Base-by-base conservation (phyloP, 441 rosid species). In the Adansonia madagascariensis region DNA sequence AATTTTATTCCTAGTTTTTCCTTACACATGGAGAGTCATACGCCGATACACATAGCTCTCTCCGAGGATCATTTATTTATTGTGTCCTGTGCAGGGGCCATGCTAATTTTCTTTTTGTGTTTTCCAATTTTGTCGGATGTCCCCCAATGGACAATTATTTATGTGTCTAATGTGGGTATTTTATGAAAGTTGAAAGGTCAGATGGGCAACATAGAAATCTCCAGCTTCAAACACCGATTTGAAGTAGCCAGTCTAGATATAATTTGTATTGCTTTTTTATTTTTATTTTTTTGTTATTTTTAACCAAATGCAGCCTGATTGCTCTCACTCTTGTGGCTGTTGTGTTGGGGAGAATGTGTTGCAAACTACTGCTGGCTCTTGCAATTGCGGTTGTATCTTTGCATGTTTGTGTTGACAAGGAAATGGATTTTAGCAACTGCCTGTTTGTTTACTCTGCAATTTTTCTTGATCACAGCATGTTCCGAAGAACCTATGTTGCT, bases 1-100 rank as follows among this genome's bases (percentile, higher is more conserved):
- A 66, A 66, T 18, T 44, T 44, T 44, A 43, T 22, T 44, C 53
- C 50, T 65, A 65, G 71, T 65, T 66, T 9, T 44, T n/a, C 71
- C 41, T 69, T 69, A 8, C 43, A 6, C 41, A 7, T 3, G 14
- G 14, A 24, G 6, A 9, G 12, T 24, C 74, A 15, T 27, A 27
- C 22, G 35, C 41, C 7, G 3, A 70, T 70, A 49, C 1, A 4
- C 44, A 24, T 46, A 22, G 3, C 74, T 14, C 44, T 12, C 24
- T 70, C 50, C 50, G 43, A 50, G 67, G 67, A 62, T 8, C 18
- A 31, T 31, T 31, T 31, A 31, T 31, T 31, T 31, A 31, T 31
- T 31, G 35, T 31, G 35, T 31, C 35, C 35, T 31, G 4, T 31
- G 35, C 35, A 3, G 35, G 35, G 35, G 35, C 3, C 35, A 31